A percentile compares a stretch with the other conserved stretches of the same genome.
Conservation (phyloP, 306 rosid species). For the Medicago ruthenica region DNA sequence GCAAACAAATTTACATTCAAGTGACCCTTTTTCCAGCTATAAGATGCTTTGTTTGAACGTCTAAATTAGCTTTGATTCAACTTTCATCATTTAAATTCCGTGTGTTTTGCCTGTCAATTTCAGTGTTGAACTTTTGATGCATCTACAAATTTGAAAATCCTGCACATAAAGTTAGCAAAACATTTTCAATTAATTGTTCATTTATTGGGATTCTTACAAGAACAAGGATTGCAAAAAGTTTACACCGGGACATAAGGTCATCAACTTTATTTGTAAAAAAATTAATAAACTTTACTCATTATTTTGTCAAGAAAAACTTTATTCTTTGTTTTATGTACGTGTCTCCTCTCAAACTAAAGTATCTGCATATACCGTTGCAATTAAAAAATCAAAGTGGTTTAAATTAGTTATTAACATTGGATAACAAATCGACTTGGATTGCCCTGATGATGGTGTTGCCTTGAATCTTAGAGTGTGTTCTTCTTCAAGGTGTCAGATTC, state of each 20-base stretch:
- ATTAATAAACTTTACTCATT: no score
- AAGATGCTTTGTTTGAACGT: constrained; percentile 46
- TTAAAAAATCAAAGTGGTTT: not conserved
- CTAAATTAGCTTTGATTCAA: constrained; percentile 30
- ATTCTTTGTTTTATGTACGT: not conserved
- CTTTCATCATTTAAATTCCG: constrained; percentile 42
- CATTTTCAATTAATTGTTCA: constrained; percentile 19
- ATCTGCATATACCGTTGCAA: not conserved
- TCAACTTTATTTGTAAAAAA: not conserved
- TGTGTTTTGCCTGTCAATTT: constrained; percentile 22
- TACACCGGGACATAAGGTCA: not conserved
- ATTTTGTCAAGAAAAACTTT: not conserved
- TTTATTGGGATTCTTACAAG: constrained; percentile 36
- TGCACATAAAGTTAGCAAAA: not conserved
- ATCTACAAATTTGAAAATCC: constrained; percentile 19
- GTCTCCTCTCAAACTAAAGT: not conserved
- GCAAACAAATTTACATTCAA: constrained; percentile 36
- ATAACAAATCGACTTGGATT: no score
- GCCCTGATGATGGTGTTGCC: no score
- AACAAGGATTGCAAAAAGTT: not conserved
- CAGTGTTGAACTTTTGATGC: constrained; percentile 1
- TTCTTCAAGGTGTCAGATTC: no score
- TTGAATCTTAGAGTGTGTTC: no score
- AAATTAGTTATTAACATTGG: no score
- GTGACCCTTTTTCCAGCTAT: constrained; percentile 47